Evolutionary conservation across 352 stramenopile species (phyloP), one percentile per base, ranked within the genome.

Genomic region (Phytophthora tubulina): DNA sequence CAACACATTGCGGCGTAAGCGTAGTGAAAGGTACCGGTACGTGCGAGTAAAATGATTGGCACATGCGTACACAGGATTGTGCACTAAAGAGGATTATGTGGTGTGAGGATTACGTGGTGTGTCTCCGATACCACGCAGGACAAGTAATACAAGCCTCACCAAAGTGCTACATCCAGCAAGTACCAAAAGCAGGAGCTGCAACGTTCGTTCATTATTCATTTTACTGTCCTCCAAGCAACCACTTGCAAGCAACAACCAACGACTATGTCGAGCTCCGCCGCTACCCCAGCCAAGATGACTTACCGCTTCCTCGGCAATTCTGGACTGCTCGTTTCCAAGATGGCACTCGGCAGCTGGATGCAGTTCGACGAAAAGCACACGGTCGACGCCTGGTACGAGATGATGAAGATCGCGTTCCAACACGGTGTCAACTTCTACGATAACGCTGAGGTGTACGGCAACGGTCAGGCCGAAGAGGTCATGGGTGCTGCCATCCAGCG

Each of bases 351-450:
- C 10, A 65, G 30, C 27, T 71, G 63, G 63, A 65, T 71, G 63
- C 6, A 27, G 7, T 45, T 54, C n/a, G 30, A 71, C 7, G 63
- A 71, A 6, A 65, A 65, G 30, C 27, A 71, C 15, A 71, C 53
- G 1, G 39, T 35, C 4, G 63, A 70, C 5, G 63, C 38, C 17
- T 73, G 66, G 59, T 73, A 69, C 30, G 58, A 60, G 32, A 73
- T 64, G 49, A 59, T 73, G 57, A 44, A 73, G 38, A 73, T 59
- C 17, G 58, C 51, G 6, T 73, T 64, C 59, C 14, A 69, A 14
- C 21, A 58, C 36, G 66, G 58, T 1, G 58, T 73, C 51, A 73
- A 69, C 51, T 73, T 73, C 42, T 73, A 44, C 31, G 59, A 69
- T 36, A 70, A 53, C 9, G 66, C 66, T 4, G 66, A 73, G 14